Evolutionary conservation across 2,329 filamentous ascomycete genomes (phyloP), one percentile per base, ranked within the genome.

Genomic region (Colletotrichum costaricense): DNA sequence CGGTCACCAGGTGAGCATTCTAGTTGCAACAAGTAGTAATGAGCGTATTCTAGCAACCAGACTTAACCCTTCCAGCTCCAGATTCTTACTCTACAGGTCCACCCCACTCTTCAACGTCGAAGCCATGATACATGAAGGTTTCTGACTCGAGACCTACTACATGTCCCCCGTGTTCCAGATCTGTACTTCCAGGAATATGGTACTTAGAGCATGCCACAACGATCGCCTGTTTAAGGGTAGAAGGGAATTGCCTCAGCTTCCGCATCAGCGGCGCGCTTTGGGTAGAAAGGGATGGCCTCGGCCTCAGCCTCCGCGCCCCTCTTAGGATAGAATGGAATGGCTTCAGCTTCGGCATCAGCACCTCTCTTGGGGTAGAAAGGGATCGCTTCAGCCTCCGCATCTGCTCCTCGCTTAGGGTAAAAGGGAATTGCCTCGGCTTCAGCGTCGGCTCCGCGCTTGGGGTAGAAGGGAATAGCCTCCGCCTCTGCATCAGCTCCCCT

Each of bases 301-400:
- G 66, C 66, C 19, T 69, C 58, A 1, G 66, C 57, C 33, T 28
- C 42, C 1, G 26, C 56, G 12, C 19, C 58, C 7, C 66, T 14
- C 11, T 63, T 69, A 1, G 66, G 66, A 24, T 69, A 69, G 6
- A 69, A 69, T 0, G 58, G 58, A 2, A 69, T 69, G 2, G 66
- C 66, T 4, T 69, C 66, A 1, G 67, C 55, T 2, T 70, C 67
- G 1, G 67, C 54, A 7, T 42, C 62, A 0, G 28, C 52, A 5
- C 9, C 22, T 3, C 22, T 11, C n/a, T 26, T 24, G 4, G 58
- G 49, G 4, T 68, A 63, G 4, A 68, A 68, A 1, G 66, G 42
- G 6, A 49, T 49, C 2, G 42, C 42, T 14, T 63, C 66, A 6
- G 66, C 66, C 11, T 68, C 57, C 1, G 66, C 57, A n/a, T 28